Base-by-base conservation (phyloP, 768 basidiomycete species). In the Trametes sanguinea region DNA sequence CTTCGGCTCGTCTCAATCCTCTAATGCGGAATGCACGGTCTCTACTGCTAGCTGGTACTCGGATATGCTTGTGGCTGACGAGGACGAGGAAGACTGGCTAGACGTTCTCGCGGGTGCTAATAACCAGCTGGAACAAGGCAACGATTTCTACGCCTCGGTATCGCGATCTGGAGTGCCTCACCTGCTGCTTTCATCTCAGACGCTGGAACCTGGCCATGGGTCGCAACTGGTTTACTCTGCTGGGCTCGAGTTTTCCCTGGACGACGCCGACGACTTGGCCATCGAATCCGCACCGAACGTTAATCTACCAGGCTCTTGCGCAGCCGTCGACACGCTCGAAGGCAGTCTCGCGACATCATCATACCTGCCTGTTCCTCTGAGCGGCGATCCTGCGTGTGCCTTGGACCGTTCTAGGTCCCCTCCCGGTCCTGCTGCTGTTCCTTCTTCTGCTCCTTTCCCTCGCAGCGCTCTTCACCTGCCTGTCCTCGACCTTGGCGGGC, bases 381-480 rank as follows among this genome's bases (percentile, higher is more conserved):
- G 47, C 56, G 62, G 57, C 62, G 62, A 63, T 63, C 61, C 27
- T 35, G 37, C 27, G 13, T 54, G 32, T 51, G 54, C 37, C 54
- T 35, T 44, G 45, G 60, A 53, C 17, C 47, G 54, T 37, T 56
- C 54, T 51, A 43, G 48, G 40, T 37, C 35, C 35, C 35, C 6
- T 11, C 11, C 35, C 11, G 35, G 35, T 37, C 6, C 35, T 11
- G 11, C 11, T 37, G 35, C 35, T 37, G 35, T 6, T 11, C 6
- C 6, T 11, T 37, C 35, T 37, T 37, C 35, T 37, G 35, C 35
- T 37, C 35, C 35, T 11, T 37, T 37, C 35, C 1, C 35, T 11
- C 6, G 11, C 6, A 37, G 11, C 35, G 35, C 35, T 37, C 35
- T 37, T 6, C 35, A 37, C 11, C 35, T 37, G 35, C 35, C 35